Evolutionary conservation across 441 rosid species (phyloP), one percentile per base, ranked within the genome.

Genomic region (California macrophylla): DNA sequence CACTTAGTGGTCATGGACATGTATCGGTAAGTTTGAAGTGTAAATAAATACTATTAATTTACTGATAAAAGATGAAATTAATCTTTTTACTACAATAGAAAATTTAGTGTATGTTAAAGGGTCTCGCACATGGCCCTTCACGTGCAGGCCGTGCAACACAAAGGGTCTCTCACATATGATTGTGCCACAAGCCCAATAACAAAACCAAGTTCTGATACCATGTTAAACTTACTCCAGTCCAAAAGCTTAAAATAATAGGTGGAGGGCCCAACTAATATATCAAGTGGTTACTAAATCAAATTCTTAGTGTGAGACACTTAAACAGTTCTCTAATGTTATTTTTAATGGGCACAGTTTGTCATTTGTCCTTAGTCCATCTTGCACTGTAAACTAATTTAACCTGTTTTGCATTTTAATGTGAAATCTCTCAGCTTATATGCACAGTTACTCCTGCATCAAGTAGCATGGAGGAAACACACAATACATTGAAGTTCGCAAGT

Each of bases 401-500:
- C 47, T 71, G 67, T 71, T 70, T 63, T 24, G 67, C 21, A 71
- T 69, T 30, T 66, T 66, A 58, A 71, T 69, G 3, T 69, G 3
- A 64, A 30, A 64, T 72, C 20, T 74, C 40, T 42, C 90, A 96
- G 99, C 99, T 96, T 72, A 96, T 96, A 74, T 96, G 99, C 77
- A 96, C 98, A 12, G 85, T 96, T 70, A 96, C 99, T 75, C 99
- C 99, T 69, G 97, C 99, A 66, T 93, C 99, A 24, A 96, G 99
- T 83, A 96, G 84, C 77, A 77, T 85, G 84, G 99, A 96, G 80
- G 99, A 96, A 85, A 96, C 99, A 54, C 98, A 96, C 73, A 96
- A 93, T 74, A 96, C 99, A 28, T 73, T 93, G 81, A 96, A 96
- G 86, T 96, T 96, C 72, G 99, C 99, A 66, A 93, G 92, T 82